A percentile compares a stretch with the other conserved stretches of the same genome.
These are phyloP conservation scores for Agrocybe praecox DNA, from an alignment of 768 basidiomycete species.

Conservation along the genomic window DNA sequence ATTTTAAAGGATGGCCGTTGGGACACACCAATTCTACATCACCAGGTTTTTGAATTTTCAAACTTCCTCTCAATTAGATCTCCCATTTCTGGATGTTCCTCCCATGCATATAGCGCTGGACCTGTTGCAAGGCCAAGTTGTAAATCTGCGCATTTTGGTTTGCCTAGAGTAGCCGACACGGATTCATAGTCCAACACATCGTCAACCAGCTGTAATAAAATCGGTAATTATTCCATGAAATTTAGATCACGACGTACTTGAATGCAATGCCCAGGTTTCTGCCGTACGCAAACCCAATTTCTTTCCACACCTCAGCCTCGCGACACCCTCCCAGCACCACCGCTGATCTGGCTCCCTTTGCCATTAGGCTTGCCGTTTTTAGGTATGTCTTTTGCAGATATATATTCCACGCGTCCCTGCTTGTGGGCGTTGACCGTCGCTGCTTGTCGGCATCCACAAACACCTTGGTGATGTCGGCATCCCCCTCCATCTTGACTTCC, in stretches of 20 bases:
- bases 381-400: slow-evolving; percentile 95
- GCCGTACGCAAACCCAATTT: slow-evolving; percentile 96
- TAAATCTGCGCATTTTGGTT: slow-evolving; percentile 88
- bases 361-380: slow-evolving; percentile 93
- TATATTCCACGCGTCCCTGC: slow-evolving; percentile 63
- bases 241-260: slow-evolving; percentile 57
- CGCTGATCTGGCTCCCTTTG: slow-evolving; percentile 84
- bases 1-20: background rate
- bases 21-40: slow-evolving; percentile 79
- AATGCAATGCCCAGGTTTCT: slow-evolving; percentile 91
- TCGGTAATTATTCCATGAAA: background rate
- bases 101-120: slow-evolving; percentile 94
- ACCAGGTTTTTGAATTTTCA: slow-evolving; percentile 66
- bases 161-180: slow-evolving; percentile 75
- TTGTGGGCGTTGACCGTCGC: slow-evolving; percentile 13
- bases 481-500: slow-evolving; percentile 44
- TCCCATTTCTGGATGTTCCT: slow-evolving; percentile 89
- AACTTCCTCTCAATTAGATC: slow-evolving; percentile 86
- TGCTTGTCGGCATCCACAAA: background rate
- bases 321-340: slow-evolving; percentile 86
- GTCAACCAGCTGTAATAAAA: slow-evolving; percentile 76
- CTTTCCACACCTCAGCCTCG: slow-evolving; percentile 88
- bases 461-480: slow-evolving; percentile 19
- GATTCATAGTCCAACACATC: slow-evolving; percentile 94
- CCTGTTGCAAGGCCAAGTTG: slow-evolving; percentile 88